Conservation (phyloP, 1,139 yeast genomes). For the Nakaseomyces delphensis region DNA sequence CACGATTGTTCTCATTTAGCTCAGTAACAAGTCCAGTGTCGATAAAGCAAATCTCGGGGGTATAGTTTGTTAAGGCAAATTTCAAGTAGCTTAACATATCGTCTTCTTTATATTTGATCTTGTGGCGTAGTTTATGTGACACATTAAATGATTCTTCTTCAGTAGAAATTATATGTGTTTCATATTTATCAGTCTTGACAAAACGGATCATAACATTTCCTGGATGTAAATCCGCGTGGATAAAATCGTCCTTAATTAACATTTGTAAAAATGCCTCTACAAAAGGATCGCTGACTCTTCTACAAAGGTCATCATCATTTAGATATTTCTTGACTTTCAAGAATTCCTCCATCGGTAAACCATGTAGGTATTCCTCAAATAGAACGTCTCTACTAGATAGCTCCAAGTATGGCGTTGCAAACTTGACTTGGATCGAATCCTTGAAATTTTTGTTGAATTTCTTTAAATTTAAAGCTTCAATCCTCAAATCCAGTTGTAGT, state of each 20-base stretch:
- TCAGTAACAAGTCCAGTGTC: slow-evolving; percentile 94
- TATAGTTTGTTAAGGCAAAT: slow-evolving; percentile 47
- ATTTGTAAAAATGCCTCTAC: slow-evolving; percentile 86
- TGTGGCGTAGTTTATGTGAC: slow-evolving; percentile 39
- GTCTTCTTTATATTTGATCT: slow-evolving; percentile 18
- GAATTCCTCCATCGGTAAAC: slow-evolving; percentile 70
- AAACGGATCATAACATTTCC: slow-evolving; percentile 87
- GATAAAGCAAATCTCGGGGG: slow-evolving; percentile 81
- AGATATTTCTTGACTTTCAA: slow-evolving; percentile 37
- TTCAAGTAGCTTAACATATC: slow-evolving; percentile 46
- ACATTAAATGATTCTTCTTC: slow-evolving; percentile 40
- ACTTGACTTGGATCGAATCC: slow-evolving; percentile 54
- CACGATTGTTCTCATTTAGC: slow-evolving; percentile 63
- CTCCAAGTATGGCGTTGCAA: slow-evolving; percentile 67
- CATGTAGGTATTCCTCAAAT: slow-evolving; percentile 79
- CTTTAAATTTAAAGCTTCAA: slow-evolving; percentile 74
- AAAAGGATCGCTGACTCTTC: slow-evolving; percentile 76
- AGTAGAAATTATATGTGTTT: slow-evolving; percentile 31
- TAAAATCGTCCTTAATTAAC: slow-evolving; percentile 86
- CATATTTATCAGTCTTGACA: slow-evolving; percentile 38
- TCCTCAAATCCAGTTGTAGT: slow-evolving; percentile 77
- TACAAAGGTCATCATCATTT: slow-evolving; percentile 40
- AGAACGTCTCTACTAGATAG: slow-evolving; percentile 65
- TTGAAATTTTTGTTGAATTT: slow-evolving; percentile 44
- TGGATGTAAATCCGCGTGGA: slow-evolving; percentile 94